Percentiles rank a stretch among this genome's conserved stretches.
Evolutionary conservation across 1,284 basidiomycete genomes (phyloP).

Genomic region (Takashimella koratensis): DNA sequence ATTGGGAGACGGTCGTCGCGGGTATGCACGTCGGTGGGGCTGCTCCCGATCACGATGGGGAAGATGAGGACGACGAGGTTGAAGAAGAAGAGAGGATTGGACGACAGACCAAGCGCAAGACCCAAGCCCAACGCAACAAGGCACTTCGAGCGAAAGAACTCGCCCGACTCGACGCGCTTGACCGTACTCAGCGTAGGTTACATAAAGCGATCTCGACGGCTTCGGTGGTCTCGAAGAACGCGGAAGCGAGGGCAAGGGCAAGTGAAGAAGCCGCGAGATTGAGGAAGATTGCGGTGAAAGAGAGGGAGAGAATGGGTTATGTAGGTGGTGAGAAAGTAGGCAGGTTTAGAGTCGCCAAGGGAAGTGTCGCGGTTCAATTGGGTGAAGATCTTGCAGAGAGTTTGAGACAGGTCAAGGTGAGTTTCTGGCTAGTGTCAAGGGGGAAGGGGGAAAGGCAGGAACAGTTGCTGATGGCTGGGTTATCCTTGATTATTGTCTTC

Average conservation of each 20-base stretch:
- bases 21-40: slow-evolving; percentile 63
- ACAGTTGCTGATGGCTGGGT: no score
- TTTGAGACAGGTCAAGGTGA: slow-evolving; percentile 75
- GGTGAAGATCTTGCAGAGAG: slow-evolving; percentile 88
- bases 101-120: slow-evolving; percentile 63
- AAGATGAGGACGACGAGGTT: slow-evolving; percentile 38
- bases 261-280: slow-evolving; percentile 26
- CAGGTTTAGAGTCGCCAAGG: slow-evolving; percentile 68
- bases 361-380: slow-evolving; percentile 75
- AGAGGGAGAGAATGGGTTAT: slow-evolving; percentile 56
- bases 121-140: slow-evolving; percentile 49
- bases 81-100: slow-evolving; percentile 24
- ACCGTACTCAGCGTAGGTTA: slow-evolving; percentile 25
- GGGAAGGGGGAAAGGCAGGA: no score
- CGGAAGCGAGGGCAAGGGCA: slow-evolving; percentile 22
- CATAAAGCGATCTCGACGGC: slow-evolving; percentile 28
- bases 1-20: slow-evolving; percentile 18
- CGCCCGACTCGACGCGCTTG: slow-evolving; percentile 18
- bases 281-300: slow-evolving; percentile 54
- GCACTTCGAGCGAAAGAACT: slow-evolving; percentile 23
- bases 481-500: no score
- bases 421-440: slow-evolving; percentile 23
- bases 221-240: slow-evolving; percentile 24
- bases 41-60: slow-evolving; percentile 49
- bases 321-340: slow-evolving; percentile 64